Percentiles rank a stretch among this genome's conserved stretches.
Evolutionary conservation across 2,329 filamentous ascomycete genomes (phyloP).

Genomic region (Fusarium sp.): DNA sequence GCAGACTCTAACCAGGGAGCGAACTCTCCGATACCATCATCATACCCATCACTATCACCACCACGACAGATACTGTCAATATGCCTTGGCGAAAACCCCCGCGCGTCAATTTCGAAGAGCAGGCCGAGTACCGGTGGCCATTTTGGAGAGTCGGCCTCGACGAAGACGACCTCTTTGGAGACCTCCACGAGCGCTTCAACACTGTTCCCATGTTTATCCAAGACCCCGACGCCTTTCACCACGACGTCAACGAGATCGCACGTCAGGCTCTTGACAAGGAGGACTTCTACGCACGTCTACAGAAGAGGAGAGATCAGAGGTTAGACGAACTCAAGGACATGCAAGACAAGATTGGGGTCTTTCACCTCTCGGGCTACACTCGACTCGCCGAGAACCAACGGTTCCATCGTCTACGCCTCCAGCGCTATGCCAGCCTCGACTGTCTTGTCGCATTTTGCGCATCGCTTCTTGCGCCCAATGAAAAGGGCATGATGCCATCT

Average conservation of each 20-base stretch:
- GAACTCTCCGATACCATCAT: neutral
- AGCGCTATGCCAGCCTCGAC: neutral
- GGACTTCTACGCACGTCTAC: neutral
- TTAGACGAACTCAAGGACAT: neutral
- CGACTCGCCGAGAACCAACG: neutral
- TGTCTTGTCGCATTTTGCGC: neutral
- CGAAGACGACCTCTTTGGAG: neutral
- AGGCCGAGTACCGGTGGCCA: neutral
- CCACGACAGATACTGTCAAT: neutral
- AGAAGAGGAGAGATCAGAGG: neutral
- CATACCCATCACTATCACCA: neutral
- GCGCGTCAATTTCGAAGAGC: neutral
- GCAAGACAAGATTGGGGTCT: neutral
- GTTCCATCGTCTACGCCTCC: neutral
- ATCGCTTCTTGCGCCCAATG: neutral
- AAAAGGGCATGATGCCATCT: neutral
- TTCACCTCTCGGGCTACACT: neutral
- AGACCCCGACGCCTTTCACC: neutral
- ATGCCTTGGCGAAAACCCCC: neutral
- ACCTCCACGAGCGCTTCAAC: slow-evolving; percentile 1
- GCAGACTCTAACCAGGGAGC: too few species aligned
- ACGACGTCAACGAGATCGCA: neutral
- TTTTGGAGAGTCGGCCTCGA: neutral
- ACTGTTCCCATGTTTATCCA: slow-evolving; percentile 3
- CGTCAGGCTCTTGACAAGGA: neutral